phyloP scores from a whole-genome alignment of 495 filamentous ascomycete species.

The Hypoxylon fragiforme region DNA sequence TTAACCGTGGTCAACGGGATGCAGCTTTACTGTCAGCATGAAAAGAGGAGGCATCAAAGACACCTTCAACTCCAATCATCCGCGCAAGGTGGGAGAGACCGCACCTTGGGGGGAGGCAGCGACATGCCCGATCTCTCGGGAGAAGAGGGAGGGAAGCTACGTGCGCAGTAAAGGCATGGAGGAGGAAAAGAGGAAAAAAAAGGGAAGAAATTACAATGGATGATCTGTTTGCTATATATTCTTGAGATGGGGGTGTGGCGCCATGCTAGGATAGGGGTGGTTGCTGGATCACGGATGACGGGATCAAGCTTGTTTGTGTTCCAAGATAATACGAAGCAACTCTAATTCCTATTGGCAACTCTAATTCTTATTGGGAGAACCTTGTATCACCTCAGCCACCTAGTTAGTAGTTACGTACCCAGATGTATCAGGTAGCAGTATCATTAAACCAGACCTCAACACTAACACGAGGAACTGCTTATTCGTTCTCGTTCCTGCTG shows the following conservation, averaged over 20 bases:
- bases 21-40: constrained; percentile 17
- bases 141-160: constrained; percentile 27
- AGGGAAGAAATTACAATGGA: neutral
- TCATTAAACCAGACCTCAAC: too few relatives aligned
- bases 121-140: constrained; percentile 24
- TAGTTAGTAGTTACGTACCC: too few relatives aligned
- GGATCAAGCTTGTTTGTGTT: constrained; percentile 25
- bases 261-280: constrained; percentile 4
- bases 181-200: neutral
- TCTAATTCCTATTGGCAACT: too few relatives aligned
- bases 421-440: too few relatives aligned
- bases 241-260: constrained; percentile 4
- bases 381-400: too few relatives aligned
- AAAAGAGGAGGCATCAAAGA: constrained; percentile 22
- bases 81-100: constrained; percentile 2
- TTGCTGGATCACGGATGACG: constrained; percentile 1
- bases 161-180: constrained; percentile 18
- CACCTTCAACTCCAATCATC: constrained; percentile 25
- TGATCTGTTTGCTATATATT: constrained; percentile 3
- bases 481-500: neutral
- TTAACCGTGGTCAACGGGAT: constrained; percentile 29
- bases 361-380: too few relatives aligned
- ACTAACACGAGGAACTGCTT: constrained; percentile 8
- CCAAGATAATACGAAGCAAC: too few relatives aligned
- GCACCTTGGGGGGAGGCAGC: constrained; percentile 17